phyloP scores from a whole-genome alignment of 345 rosid genomes.

The Citrus trifoliata region DNA sequence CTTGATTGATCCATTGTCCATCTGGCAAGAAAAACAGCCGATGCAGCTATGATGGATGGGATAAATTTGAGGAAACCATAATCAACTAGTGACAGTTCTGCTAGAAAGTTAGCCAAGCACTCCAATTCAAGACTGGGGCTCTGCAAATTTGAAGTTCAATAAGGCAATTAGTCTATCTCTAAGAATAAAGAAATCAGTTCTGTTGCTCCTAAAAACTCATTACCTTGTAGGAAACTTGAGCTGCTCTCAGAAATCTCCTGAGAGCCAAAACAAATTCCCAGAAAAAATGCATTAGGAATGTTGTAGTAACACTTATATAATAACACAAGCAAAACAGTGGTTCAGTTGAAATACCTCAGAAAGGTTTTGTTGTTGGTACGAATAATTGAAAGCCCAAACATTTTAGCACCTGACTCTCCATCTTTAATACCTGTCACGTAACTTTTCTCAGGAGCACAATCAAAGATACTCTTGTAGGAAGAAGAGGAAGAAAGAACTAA shows the following conservation, averaged over 20 bases:
- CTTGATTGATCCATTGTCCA: constrained; percentile 84
- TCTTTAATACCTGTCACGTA: constrained; percentile 54
- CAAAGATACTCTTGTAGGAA: background rate
- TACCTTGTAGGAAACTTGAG: constrained; percentile 76
- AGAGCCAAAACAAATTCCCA: constrained; percentile 18
- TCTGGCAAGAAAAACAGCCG: constrained; percentile 85
- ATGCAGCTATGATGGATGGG: constrained; percentile 87
- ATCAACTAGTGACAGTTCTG: constrained; percentile 73
- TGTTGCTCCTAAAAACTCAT: background rate
- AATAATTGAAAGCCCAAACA: constrained; percentile 64
- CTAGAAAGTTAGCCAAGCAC: constrained; percentile 70
- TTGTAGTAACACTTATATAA: background rate
- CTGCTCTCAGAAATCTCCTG: constrained; percentile 93
- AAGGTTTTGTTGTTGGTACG: constrained; percentile 76
- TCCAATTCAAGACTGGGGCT: constrained; percentile 67
- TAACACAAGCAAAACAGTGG: background rate
- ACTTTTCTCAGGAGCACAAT: constrained; percentile 9
- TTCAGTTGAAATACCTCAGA: constrained; percentile 56
- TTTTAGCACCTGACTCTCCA: constrained; percentile 72
- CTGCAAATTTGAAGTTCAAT: constrained; percentile 42
- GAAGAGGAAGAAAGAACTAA: background rate
- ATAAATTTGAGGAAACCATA: constrained; percentile 57
- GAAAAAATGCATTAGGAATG: constrained; percentile 13
- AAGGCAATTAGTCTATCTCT: constrained; percentile 18
- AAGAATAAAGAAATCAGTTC: background rate